Evolutionary conservation across 306 rosid species (phyloP).

Genomic region (Cicer cuneatum): DNA sequence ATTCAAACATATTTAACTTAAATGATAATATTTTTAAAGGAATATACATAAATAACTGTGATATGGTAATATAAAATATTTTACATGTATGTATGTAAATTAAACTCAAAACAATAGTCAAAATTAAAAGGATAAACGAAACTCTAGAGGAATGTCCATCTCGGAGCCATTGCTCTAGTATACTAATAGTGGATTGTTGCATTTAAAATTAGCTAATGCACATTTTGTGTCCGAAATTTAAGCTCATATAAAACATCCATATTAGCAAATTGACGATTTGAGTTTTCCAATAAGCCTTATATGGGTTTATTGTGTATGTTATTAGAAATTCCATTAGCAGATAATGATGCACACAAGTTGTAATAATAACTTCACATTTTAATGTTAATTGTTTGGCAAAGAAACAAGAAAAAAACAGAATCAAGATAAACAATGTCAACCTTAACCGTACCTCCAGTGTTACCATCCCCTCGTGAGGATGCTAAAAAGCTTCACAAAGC

Average conservation of each 20-base stretch:
- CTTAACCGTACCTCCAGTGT: conserved; percentile 55
- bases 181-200: conserved; percentile 19
- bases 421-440: conserved; percentile 55
- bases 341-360: conserved; percentile 7
- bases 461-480: conserved; percentile 64
- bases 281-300: not conserved
- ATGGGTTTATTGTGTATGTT: conserved; percentile 22
- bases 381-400: not conserved
- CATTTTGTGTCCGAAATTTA: conserved; percentile 25
- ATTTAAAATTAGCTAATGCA: conserved; percentile 34
- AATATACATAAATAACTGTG: too few species aligned
- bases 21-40: too few species aligned
- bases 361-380: not conserved
- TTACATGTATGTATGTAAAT: too few species aligned
- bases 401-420: not conserved
- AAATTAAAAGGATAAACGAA: conserved; percentile 30
- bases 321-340: not conserved
- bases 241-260: conserved; percentile 5
- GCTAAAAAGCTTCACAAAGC: conserved; percentile 65
- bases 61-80: too few species aligned
- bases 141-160: conserved; percentile 25
- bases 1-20: too few species aligned
- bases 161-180: conserved; percentile 34
- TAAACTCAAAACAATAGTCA: not conserved
- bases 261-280: conserved; percentile 22